These are phyloP conservation scores for Ceratopteris richardii DNA, from an alignment of 75 land plant genomes.

Conservation along the genomic window DNA sequence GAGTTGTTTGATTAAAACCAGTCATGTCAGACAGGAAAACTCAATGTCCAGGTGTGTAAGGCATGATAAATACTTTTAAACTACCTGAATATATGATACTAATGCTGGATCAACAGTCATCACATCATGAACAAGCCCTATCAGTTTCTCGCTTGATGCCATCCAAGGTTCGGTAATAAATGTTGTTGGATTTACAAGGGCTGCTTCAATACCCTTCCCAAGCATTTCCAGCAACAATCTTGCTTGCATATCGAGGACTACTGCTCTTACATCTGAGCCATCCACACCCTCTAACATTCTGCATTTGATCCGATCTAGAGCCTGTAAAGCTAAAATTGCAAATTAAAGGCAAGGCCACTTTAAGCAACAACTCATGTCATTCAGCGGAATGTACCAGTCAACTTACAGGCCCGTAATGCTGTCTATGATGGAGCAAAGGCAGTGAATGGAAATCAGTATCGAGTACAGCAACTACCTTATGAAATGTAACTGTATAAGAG, in stretches of 20 bases:
- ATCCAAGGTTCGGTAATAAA: slow-evolving; percentile 91
- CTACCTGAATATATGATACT: slow-evolving; percentile 68
- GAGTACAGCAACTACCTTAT: slow-evolving; percentile 75
- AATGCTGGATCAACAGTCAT: slow-evolving; percentile 95
- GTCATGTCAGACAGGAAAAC: too few relatives aligned
- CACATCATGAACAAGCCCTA: slow-evolving; percentile 72
- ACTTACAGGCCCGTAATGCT: slow-evolving; percentile 87
- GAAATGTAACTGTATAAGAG: slow-evolving; percentile 74
- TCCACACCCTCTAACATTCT: slow-evolving; percentile 89
- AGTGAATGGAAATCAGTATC: slow-evolving; percentile 95
- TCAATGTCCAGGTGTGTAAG: too few relatives aligned
- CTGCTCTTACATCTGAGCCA: slow-evolving; percentile 94
- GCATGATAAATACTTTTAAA: neutral
- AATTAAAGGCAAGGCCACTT: neutral
- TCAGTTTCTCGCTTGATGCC: slow-evolving; percentile 70
- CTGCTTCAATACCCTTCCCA: slow-evolving; percentile 97
- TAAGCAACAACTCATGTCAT: too few relatives aligned
- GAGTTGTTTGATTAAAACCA: too few relatives aligned
- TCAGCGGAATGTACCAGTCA: too few relatives aligned
- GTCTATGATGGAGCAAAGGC: slow-evolving; percentile 68
- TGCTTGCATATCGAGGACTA: slow-evolving; percentile 99
- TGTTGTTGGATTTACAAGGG: slow-evolving; percentile 81
- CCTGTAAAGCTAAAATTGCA: slow-evolving; percentile 27
- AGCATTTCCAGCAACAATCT: slow-evolving; percentile 90
- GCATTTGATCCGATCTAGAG: slow-evolving; percentile 91